Conservation (phyloP, 2,329 filamentous ascomycete species). For the Akanthomyces uredinophilus region DNA sequence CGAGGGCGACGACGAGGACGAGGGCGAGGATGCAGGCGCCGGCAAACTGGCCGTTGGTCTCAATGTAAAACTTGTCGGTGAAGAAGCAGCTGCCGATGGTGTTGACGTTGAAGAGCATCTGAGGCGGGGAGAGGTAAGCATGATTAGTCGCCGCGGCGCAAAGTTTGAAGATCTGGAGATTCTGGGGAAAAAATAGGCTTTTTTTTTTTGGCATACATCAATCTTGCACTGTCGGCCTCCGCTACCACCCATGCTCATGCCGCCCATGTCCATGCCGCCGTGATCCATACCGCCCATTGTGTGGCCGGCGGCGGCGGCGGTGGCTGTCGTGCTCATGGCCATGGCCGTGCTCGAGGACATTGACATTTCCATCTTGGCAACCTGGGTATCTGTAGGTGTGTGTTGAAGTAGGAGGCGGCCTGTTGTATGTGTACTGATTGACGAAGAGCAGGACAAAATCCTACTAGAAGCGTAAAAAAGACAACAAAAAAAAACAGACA, state of each 20-base stretch:
- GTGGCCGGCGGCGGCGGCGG: neutral
- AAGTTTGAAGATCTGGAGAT: too few relatives aligned
- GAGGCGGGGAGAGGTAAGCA: neutral
- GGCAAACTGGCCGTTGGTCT: conserved; percentile 65
- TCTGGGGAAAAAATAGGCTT: too few relatives aligned
- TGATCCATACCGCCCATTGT: conserved; percentile 16
- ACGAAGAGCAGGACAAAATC: too few relatives aligned
- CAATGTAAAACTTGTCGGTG: conserved; percentile 63
- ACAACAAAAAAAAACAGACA: neutral
- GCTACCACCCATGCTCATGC: conserved; percentile 25
- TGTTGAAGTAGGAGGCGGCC: neutral
- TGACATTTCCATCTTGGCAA: neutral
- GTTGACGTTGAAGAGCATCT: conserved; percentile 82
- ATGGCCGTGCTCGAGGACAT: neutral
- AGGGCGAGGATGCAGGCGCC: conserved; percentile 75
- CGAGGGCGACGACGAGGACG: conserved; percentile 66
- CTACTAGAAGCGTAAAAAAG: neutral
- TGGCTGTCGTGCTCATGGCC: neutral
- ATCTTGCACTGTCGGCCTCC: conserved; percentile 35
- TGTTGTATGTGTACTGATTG: too few relatives aligned
- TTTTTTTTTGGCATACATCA: too few relatives aligned
- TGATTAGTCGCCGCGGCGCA: too few relatives aligned
- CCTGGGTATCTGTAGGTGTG: neutral
- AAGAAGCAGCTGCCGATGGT: conserved; percentile 71
- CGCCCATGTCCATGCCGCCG: conserved; percentile 18